A percentile compares a stretch with the other conserved stretches of the same genome.
These are phyloP conservation scores for Mariannaea sp. DNA, from an alignment of 2,329 filamentous ascomycete genomes.

Conservation along the genomic window DNA sequence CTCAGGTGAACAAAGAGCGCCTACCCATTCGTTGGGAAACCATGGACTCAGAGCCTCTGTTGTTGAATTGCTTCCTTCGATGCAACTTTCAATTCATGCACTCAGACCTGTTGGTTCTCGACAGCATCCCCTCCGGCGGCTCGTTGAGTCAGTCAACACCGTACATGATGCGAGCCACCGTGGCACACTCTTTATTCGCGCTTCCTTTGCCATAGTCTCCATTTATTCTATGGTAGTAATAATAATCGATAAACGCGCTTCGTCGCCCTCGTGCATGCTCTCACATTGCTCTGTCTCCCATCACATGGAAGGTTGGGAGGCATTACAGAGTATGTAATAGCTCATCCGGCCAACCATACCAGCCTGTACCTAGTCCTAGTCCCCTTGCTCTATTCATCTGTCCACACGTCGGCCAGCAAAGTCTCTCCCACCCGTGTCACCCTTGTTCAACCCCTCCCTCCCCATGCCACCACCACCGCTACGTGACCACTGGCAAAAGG, in stretches of 20 bases:
- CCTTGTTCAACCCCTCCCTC: conserved; percentile 24
- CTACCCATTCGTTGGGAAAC: not conserved
- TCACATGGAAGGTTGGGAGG: not conserved
- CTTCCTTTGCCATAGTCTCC: not conserved
- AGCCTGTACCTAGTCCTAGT: too few species aligned
- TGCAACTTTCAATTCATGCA: too few species aligned
- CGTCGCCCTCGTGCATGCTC: not conserved
- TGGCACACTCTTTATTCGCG: conserved; percentile 14
- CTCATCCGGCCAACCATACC: too few species aligned
- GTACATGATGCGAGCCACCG: conserved; percentile 21
- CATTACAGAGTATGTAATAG: too few species aligned
- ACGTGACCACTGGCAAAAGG: conserved; percentile 8
- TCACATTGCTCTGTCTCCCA: not conserved
- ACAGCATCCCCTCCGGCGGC: not conserved
- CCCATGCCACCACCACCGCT: conserved; percentile 18
- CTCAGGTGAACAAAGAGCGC: not conserved
- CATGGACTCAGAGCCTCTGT: too few species aligned
- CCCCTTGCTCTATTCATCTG: too few species aligned
- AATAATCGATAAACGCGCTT: too few species aligned
- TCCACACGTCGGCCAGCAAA: conserved; percentile 1
- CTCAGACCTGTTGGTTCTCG: conserved; percentile 4
- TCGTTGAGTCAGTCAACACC: conserved; percentile 2
- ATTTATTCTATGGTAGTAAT: too few species aligned
- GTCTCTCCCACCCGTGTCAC: conserved; percentile 16
- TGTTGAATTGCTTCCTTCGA: too few species aligned